Base-by-base conservation (phyloP, 768 basidiomycete species). In the Trametes gibbosa region DNA sequence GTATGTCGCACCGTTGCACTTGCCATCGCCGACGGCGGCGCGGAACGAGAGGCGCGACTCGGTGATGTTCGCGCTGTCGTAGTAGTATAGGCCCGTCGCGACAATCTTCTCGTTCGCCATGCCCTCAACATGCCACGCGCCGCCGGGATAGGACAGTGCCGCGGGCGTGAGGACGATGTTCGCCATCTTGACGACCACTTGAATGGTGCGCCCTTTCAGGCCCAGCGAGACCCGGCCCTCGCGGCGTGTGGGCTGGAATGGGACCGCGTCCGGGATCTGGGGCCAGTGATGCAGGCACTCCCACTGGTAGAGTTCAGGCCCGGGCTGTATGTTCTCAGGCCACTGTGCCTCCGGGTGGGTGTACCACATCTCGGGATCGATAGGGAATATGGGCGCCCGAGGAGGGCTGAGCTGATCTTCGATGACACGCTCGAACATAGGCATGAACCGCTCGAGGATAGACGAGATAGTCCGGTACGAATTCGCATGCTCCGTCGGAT, bases 141-240 rank as follows among this genome's bases (percentile, higher is more conserved):
- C 72, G 16, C 73, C 74, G 1, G 56, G 41, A 46, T 73, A 75
- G 41, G 51, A 45, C 0, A 69, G 66, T 6, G 69, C 65, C n/a
- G 70, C 69, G 3, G 68, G 65, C 1, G 75, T 74, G 24, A 71
- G 46, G 3, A 64, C 49, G 24, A 74, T 74, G 39, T 70, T 75
- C 6, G 77, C 66, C 8, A 79, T 64, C 66, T 79, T 81, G 24
- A 80, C 76, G 34, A 70, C 72, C 42, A 80, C 74, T 39, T 73
- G 73, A 0, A 75, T 47, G 8, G 52, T 65, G 25, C 61, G 52
- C 13, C 63, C 69, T 12, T 51, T 50, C n/a, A 69, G 48, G 27
- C 25, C 48, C 35, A 65, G 34, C 12, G 53, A 27, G 16, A 41
- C 47, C 17, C 56, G 40, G 17, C 32, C 34, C 6, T 41, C 35